These are phyloP conservation scores for Dendrocalamus sinicus DNA, from an alignment of 176 grass and related monocot genomes.

Conservation along the genomic window DNA sequence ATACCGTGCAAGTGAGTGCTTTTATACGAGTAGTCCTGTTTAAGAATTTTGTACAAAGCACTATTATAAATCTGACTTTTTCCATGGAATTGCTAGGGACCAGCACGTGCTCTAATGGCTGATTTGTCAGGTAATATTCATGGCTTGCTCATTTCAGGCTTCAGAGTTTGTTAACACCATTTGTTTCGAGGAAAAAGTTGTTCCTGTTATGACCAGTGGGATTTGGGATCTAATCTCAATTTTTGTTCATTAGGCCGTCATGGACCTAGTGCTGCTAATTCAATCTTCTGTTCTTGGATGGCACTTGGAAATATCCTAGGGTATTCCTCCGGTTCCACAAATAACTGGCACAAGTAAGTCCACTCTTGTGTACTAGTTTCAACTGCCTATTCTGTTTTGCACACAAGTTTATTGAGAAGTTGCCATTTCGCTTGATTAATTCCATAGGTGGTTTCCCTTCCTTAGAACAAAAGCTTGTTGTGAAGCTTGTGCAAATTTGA, in stretches of 20 bases:
- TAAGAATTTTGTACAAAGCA: not conserved
- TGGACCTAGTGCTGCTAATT: slow-evolving; percentile 80
- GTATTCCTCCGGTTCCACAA: slow-evolving; percentile 87
- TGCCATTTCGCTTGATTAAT: slow-evolving; percentile 1
- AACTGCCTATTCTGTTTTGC: not conserved
- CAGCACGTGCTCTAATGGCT: slow-evolving; percentile 87
- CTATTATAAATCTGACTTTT: slow-evolving; percentile 5
- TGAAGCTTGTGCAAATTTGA: slow-evolving; percentile 88
- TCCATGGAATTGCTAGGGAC: slow-evolving; percentile 56
- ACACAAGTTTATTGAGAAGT: not conserved
- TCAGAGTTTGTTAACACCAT: not conserved
- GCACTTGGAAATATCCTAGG: slow-evolving; percentile 92
- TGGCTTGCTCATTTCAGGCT: slow-evolving; percentile 14
- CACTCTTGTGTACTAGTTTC: not conserved
- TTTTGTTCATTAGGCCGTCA: slow-evolving; percentile 49
- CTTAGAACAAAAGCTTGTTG: slow-evolving; percentile 78
- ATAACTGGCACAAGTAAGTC: slow-evolving; percentile 72
- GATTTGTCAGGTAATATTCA: slow-evolving; percentile 72
- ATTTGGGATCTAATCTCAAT: slow-evolving; percentile 24
- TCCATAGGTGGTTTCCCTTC: slow-evolving; percentile 84
- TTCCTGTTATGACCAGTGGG: not conserved
- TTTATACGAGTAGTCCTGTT: slow-evolving; percentile 9
- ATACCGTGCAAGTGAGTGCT: slow-evolving; percentile 73
- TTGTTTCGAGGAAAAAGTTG: not conserved
- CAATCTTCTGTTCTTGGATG: slow-evolving; percentile 98